Evolutionary conservation across 495 filamentous ascomycete species (phyloP).

Genomic region (Lasiosphaeris hirsuta): DNA sequence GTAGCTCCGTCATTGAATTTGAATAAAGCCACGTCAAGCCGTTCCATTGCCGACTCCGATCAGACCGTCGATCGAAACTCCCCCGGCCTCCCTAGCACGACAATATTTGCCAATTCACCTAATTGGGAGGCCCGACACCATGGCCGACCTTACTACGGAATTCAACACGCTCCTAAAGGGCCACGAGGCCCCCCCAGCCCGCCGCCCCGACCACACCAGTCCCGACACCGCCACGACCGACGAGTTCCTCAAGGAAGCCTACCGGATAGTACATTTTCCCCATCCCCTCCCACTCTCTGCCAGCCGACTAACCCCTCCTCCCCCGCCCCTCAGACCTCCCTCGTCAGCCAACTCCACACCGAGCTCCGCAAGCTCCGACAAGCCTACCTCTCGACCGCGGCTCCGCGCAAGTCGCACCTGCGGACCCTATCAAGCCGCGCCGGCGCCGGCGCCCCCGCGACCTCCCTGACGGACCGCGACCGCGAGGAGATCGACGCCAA

Average conservation of each 20-base stretch:
- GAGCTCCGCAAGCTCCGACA: slow-evolving; percentile 82
- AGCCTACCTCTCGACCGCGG: slow-evolving; percentile 80
- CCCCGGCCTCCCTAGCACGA: background rate
- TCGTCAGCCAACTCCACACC: slow-evolving; percentile 69
- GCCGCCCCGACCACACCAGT: slow-evolving; percentile 33
- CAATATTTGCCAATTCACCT: background rate
- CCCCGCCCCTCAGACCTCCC: slow-evolving; percentile 81
- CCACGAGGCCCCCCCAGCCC: slow-evolving; percentile 46
- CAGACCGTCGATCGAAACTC: too few relatives aligned
- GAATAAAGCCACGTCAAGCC: slow-evolving; percentile 8
- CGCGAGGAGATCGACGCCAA: slow-evolving; percentile 79
- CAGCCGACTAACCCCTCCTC: background rate
- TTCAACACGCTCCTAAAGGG: slow-evolving; percentile 66
- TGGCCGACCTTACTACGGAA: slow-evolving; percentile 69
- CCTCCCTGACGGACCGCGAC: slow-evolving; percentile 61
- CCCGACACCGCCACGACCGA: slow-evolving; percentile 52
- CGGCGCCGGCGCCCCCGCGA: slow-evolving; percentile 29
- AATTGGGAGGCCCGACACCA: slow-evolving; percentile 23
- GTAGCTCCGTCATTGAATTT: slow-evolving; percentile 6
- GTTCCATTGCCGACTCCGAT: too few relatives aligned
- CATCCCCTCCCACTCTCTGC: background rate
- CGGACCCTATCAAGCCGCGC: slow-evolving; percentile 28
- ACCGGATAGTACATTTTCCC: slow-evolving; percentile 67
- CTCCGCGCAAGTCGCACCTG: slow-evolving; percentile 45
- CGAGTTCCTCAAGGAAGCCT: slow-evolving; percentile 93